Evolutionary conservation across 2,329 filamentous ascomycete species (phyloP).

Genomic region (Neonectria faginata): DNA sequence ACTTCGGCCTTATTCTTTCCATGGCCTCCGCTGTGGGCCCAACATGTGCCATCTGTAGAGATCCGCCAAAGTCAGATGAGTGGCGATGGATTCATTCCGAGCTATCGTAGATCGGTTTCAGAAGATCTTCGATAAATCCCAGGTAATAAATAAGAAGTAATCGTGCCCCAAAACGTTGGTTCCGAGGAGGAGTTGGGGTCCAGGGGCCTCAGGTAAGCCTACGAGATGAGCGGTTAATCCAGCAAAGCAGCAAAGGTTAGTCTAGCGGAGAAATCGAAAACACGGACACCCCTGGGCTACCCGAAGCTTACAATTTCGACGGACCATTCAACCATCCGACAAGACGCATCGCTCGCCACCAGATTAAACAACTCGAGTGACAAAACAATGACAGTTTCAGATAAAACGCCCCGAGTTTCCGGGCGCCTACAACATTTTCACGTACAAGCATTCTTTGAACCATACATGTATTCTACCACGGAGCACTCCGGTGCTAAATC

Average conservation of each 20-base stretch:
- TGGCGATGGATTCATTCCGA: background rate
- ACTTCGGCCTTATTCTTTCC: background rate
- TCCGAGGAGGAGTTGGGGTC: background rate
- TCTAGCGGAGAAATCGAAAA: no score
- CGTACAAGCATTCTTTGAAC: no score
- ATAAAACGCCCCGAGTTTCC: background rate
- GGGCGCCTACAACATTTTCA: no score
- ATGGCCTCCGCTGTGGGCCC: background rate
- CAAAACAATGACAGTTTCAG: background rate
- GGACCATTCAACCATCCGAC: background rate
- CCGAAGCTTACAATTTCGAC: no score
- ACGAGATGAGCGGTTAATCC: no score
- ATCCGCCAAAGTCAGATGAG: background rate
- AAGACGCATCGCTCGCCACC: background rate
- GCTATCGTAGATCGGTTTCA: background rate
- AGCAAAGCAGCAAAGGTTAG: no score
- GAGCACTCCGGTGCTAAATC: no score
- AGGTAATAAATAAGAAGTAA: background rate
- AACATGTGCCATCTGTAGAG: background rate
- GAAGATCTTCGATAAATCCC: background rate
- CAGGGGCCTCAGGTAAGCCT: no score
- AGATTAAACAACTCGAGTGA: background rate
- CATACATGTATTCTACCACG: no score
- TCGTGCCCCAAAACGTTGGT: background rate
- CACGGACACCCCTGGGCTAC: background rate